Conservation (phyloP, 768 basidiomycete species). For the Tricholoma furcatifolium region DNA sequence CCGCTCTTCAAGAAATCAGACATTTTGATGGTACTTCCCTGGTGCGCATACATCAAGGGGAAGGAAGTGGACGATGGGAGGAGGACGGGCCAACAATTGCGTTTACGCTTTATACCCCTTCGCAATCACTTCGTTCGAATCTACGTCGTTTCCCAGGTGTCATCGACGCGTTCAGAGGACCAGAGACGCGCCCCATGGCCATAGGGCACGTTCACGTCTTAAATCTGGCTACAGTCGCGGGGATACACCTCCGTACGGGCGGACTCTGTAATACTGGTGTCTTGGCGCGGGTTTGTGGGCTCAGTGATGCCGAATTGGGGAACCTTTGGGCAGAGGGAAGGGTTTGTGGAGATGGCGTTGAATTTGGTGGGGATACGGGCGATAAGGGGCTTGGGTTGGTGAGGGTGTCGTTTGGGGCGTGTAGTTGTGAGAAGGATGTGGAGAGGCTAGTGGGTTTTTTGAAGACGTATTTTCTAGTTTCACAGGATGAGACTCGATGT, state of each 20-base stretch:
- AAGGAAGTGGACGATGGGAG: constrained; percentile 13
- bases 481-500: constrained; percentile 3
- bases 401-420: constrained; percentile 16
- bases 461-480: constrained; percentile 10
- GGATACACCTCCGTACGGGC: constrained; percentile 15
- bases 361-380: constrained; percentile 12
- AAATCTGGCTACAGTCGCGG: constrained; percentile 13
- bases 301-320: constrained; percentile 9
- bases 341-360: constrained; percentile 16
- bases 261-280: constrained; percentile 15
- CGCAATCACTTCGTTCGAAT: too few species aligned
- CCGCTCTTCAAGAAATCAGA: background rate
- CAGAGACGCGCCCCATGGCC: background rate
- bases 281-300: constrained; percentile 10
- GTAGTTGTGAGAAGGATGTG: constrained; percentile 12
- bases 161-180: too few species aligned
- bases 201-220: constrained; percentile 12
- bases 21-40: constrained; percentile 13
- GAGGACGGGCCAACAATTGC: constrained; percentile 15
- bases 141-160: too few species aligned
- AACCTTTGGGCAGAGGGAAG: constrained; percentile 13
- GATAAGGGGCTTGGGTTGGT: constrained; percentile 11
- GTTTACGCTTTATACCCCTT: constrained; percentile 13
- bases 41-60: constrained; percentile 13
- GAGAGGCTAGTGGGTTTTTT: constrained; percentile 10